phyloP scores from a whole-genome alignment of 169 alveolate genomes.

The Eimeria falciformis region DNA sequence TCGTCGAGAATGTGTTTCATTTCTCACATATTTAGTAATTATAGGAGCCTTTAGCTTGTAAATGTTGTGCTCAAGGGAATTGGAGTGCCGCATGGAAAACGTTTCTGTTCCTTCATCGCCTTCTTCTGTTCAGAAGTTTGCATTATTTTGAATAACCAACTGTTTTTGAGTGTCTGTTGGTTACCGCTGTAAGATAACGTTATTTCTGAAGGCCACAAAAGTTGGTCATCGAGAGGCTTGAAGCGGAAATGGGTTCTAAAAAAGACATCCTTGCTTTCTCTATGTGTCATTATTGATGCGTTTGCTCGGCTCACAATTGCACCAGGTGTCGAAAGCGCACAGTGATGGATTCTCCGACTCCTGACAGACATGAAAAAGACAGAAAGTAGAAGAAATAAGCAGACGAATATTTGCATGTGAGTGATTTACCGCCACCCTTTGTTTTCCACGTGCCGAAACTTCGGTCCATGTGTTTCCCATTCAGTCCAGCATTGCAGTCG shows the following conservation, averaged over 20 bases:
- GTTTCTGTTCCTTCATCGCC: conserved; percentile 67
- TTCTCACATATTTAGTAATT: conserved; percentile 58
- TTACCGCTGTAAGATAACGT: conserved; percentile 68
- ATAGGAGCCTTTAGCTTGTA: conserved; percentile 44
- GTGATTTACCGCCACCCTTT: conserved; percentile 37
- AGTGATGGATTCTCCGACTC: conserved; percentile 62
- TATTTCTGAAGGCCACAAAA: conserved; percentile 77
- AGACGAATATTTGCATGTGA: neutral
- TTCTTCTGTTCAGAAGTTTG: neutral
- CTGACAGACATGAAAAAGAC: conserved; percentile 5
- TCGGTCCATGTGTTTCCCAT: conserved; percentile 67
- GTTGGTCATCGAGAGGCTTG: conserved; percentile 77
- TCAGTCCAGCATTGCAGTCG: conserved; percentile 70
- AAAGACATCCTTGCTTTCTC: neutral
- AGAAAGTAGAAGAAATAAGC: neutral
- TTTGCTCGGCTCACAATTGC: conserved; percentile 64
- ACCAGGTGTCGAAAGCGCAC: conserved; percentile 69
- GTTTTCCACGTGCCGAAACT: conserved; percentile 73
- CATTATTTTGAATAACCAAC: neutral
- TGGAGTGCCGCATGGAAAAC: conserved; percentile 53
- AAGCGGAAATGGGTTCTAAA: conserved; percentile 80
- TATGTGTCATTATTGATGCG: neutral
- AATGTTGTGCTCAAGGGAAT: conserved; percentile 66
- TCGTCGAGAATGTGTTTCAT: neutral
- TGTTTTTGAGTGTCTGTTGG: neutral